Conservation (phyloP, 139 green algal species). For the Mychonastes homosphaera region DNA sequence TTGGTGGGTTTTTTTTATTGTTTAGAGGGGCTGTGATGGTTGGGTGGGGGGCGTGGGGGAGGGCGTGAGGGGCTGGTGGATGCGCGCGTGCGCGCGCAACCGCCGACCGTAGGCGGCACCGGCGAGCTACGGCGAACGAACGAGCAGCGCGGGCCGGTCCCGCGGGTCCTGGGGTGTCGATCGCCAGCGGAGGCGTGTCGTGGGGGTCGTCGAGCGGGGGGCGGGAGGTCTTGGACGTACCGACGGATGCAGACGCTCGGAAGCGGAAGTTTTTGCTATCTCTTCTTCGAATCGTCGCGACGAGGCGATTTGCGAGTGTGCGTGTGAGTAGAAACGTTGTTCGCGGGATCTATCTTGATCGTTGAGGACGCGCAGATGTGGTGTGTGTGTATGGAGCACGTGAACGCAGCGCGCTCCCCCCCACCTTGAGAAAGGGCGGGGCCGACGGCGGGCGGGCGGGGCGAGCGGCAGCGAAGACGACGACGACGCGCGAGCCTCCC, state of each 20-base stretch:
- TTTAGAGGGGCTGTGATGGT: background rate
- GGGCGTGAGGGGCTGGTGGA: background rate
- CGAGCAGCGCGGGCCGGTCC: too few species aligned
- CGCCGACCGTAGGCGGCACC: constrained; percentile 1
- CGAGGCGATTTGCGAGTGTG: background rate
- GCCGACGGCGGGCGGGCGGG: too few species aligned
- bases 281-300: too few species aligned
- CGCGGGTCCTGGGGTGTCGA: too few species aligned
- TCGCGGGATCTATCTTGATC: constrained; percentile 27
- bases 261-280: too few species aligned
- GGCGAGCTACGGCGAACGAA: background rate
- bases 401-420: too few species aligned
- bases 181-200: too few species aligned
- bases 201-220: too few species aligned
- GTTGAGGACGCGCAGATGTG: constrained; percentile 51
- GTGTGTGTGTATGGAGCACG: too few species aligned
- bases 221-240: too few species aligned
- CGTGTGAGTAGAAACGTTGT: background rate
- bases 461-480: background rate
- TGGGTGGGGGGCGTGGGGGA: background rate
- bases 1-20: background rate
- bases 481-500: background rate
- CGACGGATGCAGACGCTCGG: too few species aligned
- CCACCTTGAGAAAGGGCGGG: constrained; percentile 43
- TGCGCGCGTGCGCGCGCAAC: background rate